A percentile compares a stretch with the other conserved stretches of the same genome.
Conservation (phyloP, 2,329 filamentous ascomycete genomes). For the Cryphonectria nitschkei region DNA sequence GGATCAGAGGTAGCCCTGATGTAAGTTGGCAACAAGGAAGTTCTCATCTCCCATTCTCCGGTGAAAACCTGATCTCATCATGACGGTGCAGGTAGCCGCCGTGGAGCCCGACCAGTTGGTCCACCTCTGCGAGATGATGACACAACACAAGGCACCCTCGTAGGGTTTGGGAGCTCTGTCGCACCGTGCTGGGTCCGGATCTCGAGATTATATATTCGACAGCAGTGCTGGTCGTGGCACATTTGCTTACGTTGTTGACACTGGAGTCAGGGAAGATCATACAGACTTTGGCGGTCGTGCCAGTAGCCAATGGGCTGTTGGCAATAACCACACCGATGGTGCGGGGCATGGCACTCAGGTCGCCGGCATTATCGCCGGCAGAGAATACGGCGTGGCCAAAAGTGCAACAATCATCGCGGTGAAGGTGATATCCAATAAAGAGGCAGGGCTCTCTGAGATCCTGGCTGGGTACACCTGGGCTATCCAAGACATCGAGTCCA, state of each 20-base stretch:
- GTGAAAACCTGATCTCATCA: not conserved
- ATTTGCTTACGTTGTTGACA: constrained; percentile 51
- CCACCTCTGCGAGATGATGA: constrained; percentile 20
- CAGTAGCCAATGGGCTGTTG: constrained; percentile 37
- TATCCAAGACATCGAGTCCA: constrained; percentile 31
- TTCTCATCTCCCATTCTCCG: too few species aligned
- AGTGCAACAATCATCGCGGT: constrained; percentile 37
- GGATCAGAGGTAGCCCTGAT: constrained; percentile 20
- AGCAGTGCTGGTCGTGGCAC: constrained; percentile 33
- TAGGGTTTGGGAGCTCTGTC: constrained; percentile 39
- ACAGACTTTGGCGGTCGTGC: constrained; percentile 33
- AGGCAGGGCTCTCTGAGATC: constrained; percentile 23
- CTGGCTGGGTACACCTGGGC: constrained; percentile 34
- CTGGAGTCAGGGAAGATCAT: constrained; percentile 46
- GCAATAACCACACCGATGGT: constrained; percentile 31
- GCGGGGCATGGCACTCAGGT: constrained; percentile 42
- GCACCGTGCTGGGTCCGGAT: constrained; percentile 28
- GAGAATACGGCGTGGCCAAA: constrained; percentile 40
- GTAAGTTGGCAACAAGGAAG: not conserved
- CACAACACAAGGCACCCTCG: constrained; percentile 22
- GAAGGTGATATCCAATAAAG: constrained; percentile 35
- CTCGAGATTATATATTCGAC: constrained; percentile 34
- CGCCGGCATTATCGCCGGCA: constrained; percentile 38
- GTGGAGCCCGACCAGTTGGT: constrained; percentile 24
- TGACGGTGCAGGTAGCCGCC: constrained; percentile 17